Evolutionary conservation across 352 stramenopile species (phyloP).

Genomic region (Globisporangium mamillatum): DNA sequence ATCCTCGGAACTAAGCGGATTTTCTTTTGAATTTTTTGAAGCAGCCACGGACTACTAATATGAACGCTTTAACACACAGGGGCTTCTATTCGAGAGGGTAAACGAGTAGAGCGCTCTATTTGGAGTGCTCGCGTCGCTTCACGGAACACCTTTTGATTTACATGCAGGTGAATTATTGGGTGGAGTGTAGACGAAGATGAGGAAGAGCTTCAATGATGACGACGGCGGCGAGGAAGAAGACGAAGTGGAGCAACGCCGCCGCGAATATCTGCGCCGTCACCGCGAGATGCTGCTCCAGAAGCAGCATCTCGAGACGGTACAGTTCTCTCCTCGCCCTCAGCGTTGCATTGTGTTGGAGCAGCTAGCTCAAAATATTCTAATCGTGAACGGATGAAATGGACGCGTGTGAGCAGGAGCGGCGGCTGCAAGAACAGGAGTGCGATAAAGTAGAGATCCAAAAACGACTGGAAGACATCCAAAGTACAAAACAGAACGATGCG

Average conservation of each 20-base stretch:
- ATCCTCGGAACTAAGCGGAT: slow-evolving; percentile 13
- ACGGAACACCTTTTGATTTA: not conserved
- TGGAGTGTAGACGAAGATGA: not conserved
- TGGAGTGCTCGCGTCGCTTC: slow-evolving; percentile 2
- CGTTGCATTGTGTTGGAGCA: not conserved
- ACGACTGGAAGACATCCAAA: slow-evolving; percentile 26
- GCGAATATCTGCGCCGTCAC: slow-evolving; percentile 38
- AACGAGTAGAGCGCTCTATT: not conserved
- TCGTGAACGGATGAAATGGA: not conserved
- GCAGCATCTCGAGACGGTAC: slow-evolving; percentile 56
- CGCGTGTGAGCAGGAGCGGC: slow-evolving; percentile 24
- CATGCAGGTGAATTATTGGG: not conserved
- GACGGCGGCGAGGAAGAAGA: slow-evolving; percentile 20
- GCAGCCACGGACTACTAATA: not conserved
- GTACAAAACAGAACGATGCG: slow-evolving; percentile 16
- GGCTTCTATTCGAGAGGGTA: slow-evolving; percentile 13
- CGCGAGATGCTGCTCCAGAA: slow-evolving; percentile 45
- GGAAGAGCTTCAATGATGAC: not conserved
- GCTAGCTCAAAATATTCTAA: not conserved
- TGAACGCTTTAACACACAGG: not conserved
- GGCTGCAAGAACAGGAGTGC: slow-evolving; percentile 25
- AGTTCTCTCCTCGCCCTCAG: too few relatives aligned
- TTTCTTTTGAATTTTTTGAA: not conserved
- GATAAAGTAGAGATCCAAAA: slow-evolving; percentile 29
- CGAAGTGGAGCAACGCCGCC: slow-evolving; percentile 36